A percentile compares a stretch with the other conserved stretches of the same genome.
phyloP scores from a whole-genome alignment of 768 basidiomycete species.

The Leccinum subgranulosum region DNA sequence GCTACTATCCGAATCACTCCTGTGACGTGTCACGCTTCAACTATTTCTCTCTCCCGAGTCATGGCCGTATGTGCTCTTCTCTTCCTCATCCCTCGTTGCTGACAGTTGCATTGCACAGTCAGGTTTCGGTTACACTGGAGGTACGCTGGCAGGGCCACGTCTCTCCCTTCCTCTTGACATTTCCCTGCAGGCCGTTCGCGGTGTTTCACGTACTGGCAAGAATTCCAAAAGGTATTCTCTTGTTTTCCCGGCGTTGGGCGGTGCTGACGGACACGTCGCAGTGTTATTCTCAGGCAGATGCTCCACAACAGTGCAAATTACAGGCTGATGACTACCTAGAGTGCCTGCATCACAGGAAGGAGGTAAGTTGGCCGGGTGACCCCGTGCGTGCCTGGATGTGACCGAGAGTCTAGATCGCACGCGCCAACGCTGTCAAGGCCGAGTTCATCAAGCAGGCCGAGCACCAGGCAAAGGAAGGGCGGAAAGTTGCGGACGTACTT shows the following conservation, averaged over 20 bases:
- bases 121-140: constrained; percentile 63
- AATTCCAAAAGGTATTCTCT: constrained; percentile 64
- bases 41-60: background rate
- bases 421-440: constrained; percentile 67
- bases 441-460: constrained; percentile 69
- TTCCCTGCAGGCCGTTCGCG: constrained; percentile 62
- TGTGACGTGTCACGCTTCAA: constrained; percentile 23
- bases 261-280: constrained; percentile 28
- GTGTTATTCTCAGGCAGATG: constrained; percentile 85
- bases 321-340: constrained; percentile 87
- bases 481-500: constrained; percentile 66
- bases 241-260: background rate
- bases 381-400: background rate
- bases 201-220: constrained; percentile 92
- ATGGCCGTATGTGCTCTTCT: constrained; percentile 38
- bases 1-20: constrained; percentile 4
- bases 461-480: constrained; percentile 62
- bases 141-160: constrained; percentile 30
- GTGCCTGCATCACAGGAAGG: constrained; percentile 85
- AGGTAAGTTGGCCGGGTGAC: constrained; percentile 48
- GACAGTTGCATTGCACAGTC: constrained; percentile 40
- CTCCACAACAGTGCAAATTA: constrained; percentile 65
- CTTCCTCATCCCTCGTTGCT: constrained; percentile 1
- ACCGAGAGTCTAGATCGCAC: constrained; percentile 43
- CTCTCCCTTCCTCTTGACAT: constrained; percentile 2